Percentiles rank a stretch among this genome's conserved stretches.
Evolutionary conservation across 306 rosid species (phyloP).

Genomic region (Pyrus communis): DNA sequence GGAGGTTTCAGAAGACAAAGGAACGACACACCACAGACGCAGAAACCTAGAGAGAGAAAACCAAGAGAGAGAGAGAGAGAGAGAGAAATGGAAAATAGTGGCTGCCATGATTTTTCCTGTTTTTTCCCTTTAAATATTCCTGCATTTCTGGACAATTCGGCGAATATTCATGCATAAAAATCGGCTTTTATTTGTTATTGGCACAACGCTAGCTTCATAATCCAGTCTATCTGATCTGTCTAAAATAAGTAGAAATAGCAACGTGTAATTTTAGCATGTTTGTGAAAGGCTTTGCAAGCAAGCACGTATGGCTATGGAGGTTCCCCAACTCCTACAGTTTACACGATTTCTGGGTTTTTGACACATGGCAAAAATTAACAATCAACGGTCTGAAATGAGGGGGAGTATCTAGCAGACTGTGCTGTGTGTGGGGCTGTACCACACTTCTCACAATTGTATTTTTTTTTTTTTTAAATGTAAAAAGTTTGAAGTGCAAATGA

Average conservation of each 20-base stretch:
- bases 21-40: conserved; percentile 5
- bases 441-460: too few relatives aligned
- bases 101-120: conserved; percentile 40
- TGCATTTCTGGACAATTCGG: conserved; percentile 15
- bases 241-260: background rate
- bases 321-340: background rate
- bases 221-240: background rate
- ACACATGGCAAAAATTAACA: conserved; percentile 5
- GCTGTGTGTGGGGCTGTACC: background rate
- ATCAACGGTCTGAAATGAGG: background rate
- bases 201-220: background rate
- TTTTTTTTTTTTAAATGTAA: too few relatives aligned
- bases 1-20: conserved; percentile 14
- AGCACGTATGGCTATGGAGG: conserved; percentile 9
- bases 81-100: conserved; percentile 19
- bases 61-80: conserved; percentile 3
- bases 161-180: conserved; percentile 26
- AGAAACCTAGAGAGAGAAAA: background rate
- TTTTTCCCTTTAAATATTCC: conserved; percentile 5
- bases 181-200: conserved; percentile 26
- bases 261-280: conserved; percentile 2
- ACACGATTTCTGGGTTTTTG: background rate
- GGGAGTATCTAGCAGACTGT: background rate
- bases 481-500: too few relatives aligned
- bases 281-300: background rate